Conservation (phyloP, 805 yeast genomes). For the Priceomyces melissophilus region DNA sequence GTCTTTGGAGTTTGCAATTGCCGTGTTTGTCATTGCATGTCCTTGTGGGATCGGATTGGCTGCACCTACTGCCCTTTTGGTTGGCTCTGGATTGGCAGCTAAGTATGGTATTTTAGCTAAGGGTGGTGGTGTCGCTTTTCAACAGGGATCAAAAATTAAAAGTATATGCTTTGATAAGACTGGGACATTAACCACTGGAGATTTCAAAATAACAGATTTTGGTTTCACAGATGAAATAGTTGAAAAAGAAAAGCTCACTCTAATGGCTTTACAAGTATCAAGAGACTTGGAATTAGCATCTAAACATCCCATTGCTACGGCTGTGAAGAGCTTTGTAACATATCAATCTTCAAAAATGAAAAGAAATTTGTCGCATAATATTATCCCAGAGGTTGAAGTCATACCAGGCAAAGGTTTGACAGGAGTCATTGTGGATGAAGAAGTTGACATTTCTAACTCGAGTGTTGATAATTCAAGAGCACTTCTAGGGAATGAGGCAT, state of each 20-base stretch:
- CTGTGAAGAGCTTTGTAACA: slow-evolving; percentile 40
- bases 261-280: slow-evolving; percentile 43
- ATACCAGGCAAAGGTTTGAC: slow-evolving; percentile 59
- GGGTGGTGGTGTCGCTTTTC: slow-evolving; percentile 82
- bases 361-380: slow-evolving; percentile 24
- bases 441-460: slow-evolving; percentile 26
- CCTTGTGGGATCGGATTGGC: slow-evolving; percentile 86
- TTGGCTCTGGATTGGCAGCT: slow-evolving; percentile 78
- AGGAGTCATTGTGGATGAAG: slow-evolving; percentile 36
- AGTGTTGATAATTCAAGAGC: slow-evolving; percentile 32
- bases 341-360: slow-evolving; percentile 27
- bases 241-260: slow-evolving; percentile 2
- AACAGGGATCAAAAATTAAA: slow-evolving; percentile 63
- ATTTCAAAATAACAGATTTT: slow-evolving; percentile 53
- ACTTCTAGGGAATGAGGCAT: slow-evolving; percentile 58
- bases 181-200: slow-evolving; percentile 72
- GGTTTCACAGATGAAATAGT: slow-evolving; percentile 19
- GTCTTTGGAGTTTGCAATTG: slow-evolving; percentile 73
- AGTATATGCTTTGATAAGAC: slow-evolving; percentile 76
- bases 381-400: slow-evolving; percentile 48
- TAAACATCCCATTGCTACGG: slow-evolving; percentile 64
- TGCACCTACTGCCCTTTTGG: slow-evolving; percentile 80
- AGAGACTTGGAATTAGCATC: slow-evolving; percentile 62
- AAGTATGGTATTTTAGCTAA: slow-evolving; percentile 70
- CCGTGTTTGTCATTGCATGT: slow-evolving; percentile 80